phyloP scores from a whole-genome alignment of 805 yeast species.

The Cyberlindnera japonica region DNA sequence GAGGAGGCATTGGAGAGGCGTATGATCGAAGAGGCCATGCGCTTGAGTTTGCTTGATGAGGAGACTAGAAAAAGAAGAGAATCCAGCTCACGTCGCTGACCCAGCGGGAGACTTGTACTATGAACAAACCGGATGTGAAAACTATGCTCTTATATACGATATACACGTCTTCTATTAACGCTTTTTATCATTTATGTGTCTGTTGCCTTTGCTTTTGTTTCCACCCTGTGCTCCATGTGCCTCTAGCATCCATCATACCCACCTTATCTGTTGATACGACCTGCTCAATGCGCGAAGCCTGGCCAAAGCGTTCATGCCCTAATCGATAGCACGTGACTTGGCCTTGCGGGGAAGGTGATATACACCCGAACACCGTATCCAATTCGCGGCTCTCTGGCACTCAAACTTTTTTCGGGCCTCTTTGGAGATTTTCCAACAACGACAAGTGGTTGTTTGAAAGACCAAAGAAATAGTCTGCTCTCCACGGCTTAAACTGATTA shows the following conservation, averaged over 20 bases:
- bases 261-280: no score
- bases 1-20: slow-evolving; percentile 57
- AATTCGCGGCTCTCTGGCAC: neutral
- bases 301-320: no score
- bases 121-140: neutral
- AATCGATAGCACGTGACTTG: slow-evolving; percentile 4
- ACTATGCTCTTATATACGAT: neutral
- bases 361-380: slow-evolving; percentile 12
- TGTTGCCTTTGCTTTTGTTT: no score
- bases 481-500: slow-evolving; percentile 31
- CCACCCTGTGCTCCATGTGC: no score
- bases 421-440: slow-evolving; percentile 3
- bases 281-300: no score
- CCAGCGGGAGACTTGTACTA: neutral
- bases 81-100: slow-evolving; percentile 15
- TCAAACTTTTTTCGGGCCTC: slow-evolving; percentile 8
- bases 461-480: slow-evolving; percentile 32
- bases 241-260: no score
- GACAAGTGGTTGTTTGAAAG: neutral
- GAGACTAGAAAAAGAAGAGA: slow-evolving; percentile 46
- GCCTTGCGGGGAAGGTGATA: neutral
- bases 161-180: neutral
- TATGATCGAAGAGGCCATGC: slow-evolving; percentile 82
- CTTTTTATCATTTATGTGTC: no score
- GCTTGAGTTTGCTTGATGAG: slow-evolving; percentile 68